These are phyloP conservation scores for Plantago coronopus DNA, from an alignment of 305 asterid genomes.

Conservation along the genomic window DNA sequence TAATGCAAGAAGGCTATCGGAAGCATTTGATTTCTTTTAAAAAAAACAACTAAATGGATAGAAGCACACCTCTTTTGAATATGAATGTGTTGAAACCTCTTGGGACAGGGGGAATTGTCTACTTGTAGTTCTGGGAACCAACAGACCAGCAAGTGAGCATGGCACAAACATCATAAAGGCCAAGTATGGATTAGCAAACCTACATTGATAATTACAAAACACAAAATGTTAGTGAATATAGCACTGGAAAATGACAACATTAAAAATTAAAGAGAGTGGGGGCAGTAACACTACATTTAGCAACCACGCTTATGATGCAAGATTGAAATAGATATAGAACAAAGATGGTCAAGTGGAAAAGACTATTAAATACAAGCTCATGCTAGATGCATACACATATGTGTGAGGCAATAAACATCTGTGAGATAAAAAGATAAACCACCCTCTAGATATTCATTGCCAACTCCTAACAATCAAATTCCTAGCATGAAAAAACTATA, in stretches of 20 bases:
- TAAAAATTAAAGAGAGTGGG: constrained; percentile 6
- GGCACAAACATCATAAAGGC: constrained; percentile 92
- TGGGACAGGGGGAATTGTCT: constrained; percentile 69
- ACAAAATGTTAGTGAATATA: constrained; percentile 18
- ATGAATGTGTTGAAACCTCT: constrained; percentile 39
- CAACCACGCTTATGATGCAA: background rate
- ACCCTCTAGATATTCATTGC: background rate
- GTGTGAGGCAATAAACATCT: background rate
- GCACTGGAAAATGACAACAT: constrained; percentile 9
- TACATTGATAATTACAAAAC: constrained; percentile 28
- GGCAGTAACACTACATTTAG: constrained; percentile 1
- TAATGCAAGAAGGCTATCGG: background rate
- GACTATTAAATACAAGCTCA: constrained; percentile 4
- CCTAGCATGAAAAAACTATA: background rate
- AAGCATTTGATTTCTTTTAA: constrained; percentile 1
- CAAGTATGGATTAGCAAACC: constrained; percentile 79
- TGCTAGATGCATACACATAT: background rate
- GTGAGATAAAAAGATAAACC: background rate
- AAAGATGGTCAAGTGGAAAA: constrained; percentile 1
- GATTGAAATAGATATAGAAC: background rate
- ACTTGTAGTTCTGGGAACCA: constrained; percentile 69
- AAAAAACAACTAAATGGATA: constrained; percentile 20
- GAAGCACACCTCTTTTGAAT: constrained; percentile 55
- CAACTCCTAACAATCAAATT: constrained; percentile 11
- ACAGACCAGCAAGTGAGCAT: constrained; percentile 78